Evolutionary conservation across 1,139 yeast genomes (phyloP), one percentile per base, ranked within the genome.

Genomic region (Geotrichum restrictum): DNA sequence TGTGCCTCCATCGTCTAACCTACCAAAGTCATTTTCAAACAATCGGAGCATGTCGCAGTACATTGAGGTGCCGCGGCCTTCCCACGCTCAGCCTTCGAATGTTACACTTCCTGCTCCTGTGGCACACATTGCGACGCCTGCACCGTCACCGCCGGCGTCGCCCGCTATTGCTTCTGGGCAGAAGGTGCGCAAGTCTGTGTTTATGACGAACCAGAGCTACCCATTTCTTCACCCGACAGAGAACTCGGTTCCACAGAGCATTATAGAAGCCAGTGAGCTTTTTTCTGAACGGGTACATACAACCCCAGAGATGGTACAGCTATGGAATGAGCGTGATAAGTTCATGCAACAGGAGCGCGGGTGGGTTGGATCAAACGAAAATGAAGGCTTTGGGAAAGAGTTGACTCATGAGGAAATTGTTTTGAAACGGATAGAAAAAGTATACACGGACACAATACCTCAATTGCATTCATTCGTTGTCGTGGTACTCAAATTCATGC

Each of bases 41-140:
- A 73, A 59, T 75, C 86, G 4, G 64, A 61, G 65, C 33, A 56
- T 66, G 19, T 60, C 69, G 8, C 66, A 65, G 38, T 65, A 58
- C 39, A 72, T 85, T 57, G 82, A 82, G 57, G 73, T 79, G 42
- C 83, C 91, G 36, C 68, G 85, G 47, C 80, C 85, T 0, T 71
- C 74, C 45, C 75, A 74, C 57, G 66, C 75, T 1, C 86, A 83
- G 55, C 75, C 83, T 5, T 68, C 79, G 1, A 76, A 78, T 53
- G 74, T 78, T 45, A 76, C 80, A 42, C 68, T 83, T 19, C 86
- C 88, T 0, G 75, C 80, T 0, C 88, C 86, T 37, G 75, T 71
- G 1, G 71, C 84, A 2, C 96, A 89, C 66, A 76, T 89, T 14
- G 91, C 96, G 0, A 88, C 96, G 0, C 96, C 96, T 0, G 87